Evolutionary conservation across 257 asterid genomes (phyloP).

Genomic region (Phtheirospermum japonicum): DNA sequence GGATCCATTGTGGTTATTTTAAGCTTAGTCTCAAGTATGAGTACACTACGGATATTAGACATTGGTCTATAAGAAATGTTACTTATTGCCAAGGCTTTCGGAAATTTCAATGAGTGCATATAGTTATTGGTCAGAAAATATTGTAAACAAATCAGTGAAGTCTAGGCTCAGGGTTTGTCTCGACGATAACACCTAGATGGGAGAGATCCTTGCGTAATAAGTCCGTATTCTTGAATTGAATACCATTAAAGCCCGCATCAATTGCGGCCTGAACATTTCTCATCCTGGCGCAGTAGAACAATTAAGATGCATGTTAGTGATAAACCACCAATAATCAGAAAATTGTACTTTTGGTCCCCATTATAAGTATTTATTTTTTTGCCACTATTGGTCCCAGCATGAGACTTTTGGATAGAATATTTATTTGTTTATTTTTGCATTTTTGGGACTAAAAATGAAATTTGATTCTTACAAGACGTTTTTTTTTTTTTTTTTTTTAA

Average conservation of each 20-base stretch:
- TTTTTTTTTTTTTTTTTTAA: too few relatives aligned
- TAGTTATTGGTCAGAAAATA: too few relatives aligned
- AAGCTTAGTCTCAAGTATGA: too few relatives aligned
- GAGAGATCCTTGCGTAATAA: conserved; percentile 53
- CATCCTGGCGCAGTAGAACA: conserved; percentile 43
- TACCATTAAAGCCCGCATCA: conserved; percentile 58
- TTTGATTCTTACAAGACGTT: too few relatives aligned
- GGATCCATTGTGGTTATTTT: too few relatives aligned
- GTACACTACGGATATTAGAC: too few relatives aligned
- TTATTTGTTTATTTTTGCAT: too few relatives aligned
- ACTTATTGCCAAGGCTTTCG: too few relatives aligned
- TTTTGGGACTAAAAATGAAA: too few relatives aligned
- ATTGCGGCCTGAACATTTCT: conserved; percentile 78
- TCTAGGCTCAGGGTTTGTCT: conserved; percentile 15
- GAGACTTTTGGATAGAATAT: too few relatives aligned
- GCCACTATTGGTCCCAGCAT: neutral
- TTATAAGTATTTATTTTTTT: neutral
- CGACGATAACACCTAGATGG: conserved; percentile 42
- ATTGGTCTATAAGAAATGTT: too few relatives aligned
- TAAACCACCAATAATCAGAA: neutral
- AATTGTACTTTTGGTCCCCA: neutral
- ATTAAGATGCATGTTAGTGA: conserved; percentile 5
- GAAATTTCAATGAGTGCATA: too few relatives aligned
- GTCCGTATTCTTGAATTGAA: conserved; percentile 67
- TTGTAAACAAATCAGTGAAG: neutral